phyloP scores from a whole-genome alignment of 1,139 yeast species.

The Chernovozyma sophiae-reginae region DNA sequence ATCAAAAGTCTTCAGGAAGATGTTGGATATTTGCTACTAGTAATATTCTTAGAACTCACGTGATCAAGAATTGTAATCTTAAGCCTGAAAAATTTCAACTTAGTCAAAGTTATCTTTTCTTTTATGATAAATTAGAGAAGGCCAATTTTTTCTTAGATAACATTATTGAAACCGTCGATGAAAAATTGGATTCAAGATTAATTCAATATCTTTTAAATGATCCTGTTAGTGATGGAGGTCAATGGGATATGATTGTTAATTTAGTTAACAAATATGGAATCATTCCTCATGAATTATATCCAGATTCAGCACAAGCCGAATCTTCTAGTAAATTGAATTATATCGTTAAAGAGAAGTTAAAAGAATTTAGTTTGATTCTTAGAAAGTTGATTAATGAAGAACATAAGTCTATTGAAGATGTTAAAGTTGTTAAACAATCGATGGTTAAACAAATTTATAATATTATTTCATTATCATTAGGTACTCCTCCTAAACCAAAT shows the following conservation, averaged over 20 bases:
- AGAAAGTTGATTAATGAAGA: conserved; percentile 38
- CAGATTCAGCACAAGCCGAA: conserved; percentile 67
- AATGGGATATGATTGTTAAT: conserved; percentile 77
- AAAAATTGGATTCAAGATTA: conserved; percentile 63
- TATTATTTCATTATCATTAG: conserved; percentile 62
- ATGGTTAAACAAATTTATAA: conserved; percentile 62
- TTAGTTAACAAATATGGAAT: conserved; percentile 73
- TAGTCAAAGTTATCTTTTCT: conserved; percentile 64
- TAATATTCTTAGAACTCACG: conserved; percentile 61
- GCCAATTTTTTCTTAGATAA: conserved; percentile 76
- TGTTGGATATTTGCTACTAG: conserved; percentile 89
- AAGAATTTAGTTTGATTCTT: conserved; percentile 70
- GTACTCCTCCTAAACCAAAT: conserved; percentile 71
- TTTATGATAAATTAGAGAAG: conserved; percentile 72
- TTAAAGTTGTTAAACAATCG: conserved; percentile 32
- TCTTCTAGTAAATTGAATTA: conserved; percentile 55
- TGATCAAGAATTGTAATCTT: conserved; percentile 60
- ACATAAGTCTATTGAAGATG: conserved; percentile 19
- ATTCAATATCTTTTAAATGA: conserved; percentile 57
- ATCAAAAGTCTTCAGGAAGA: conserved; percentile 72
- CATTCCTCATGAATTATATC: conserved; percentile 68
- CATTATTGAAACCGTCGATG: conserved; percentile 60
- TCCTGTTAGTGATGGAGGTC: conserved; percentile 82
- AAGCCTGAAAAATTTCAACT: conserved; percentile 60
- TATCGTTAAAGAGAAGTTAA: conserved; percentile 59